Evolutionary conservation across 371 early-diverging fungal genomes (phyloP), one percentile per base, ranked within the genome.

Genomic region (Mucor piriformis): DNA sequence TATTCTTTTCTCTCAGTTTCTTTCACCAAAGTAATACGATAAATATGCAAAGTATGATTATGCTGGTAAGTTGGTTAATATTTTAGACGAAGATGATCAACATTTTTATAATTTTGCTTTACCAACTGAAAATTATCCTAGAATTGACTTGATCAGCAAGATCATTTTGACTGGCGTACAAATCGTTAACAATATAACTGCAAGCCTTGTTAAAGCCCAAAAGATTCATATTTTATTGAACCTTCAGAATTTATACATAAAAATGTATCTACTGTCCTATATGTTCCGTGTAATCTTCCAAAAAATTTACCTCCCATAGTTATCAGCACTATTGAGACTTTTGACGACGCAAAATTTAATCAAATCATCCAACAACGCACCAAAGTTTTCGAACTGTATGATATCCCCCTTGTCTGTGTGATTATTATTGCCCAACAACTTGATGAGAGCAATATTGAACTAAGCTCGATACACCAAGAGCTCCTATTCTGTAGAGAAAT

Each of bases 291-390:
- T 59, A 8, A 6, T 59, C 53, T 59, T 59, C 1, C 1, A 59
- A 59, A 3, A 52, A 25, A 47, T 52, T 52, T 53, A 27, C 60
- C 60, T 5, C 51, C 60, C 21, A 59, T 59, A 53, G 53, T 59
- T 13, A 59, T 59, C 8, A 59, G 52, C 18, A 61, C 54, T 32
- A 61, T 61, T 61, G 54, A 61, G 61, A 54, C 61, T 40, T 61
- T 61, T 61, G 54, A 61, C 0, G 54, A 61, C 0, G 38, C 29
- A 29, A 54, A 53, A 61, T 54, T 61, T 8, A 61, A 54, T 48
- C 61, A 61, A 61, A 61, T 49, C 48, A 54, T 54, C 23, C 54
- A 54, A 54, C 61, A 54, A 49, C 54, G 54, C 61, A 61, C 54
- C 54, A 61, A 61, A 11, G 29, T 61, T 54, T 61, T 54, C 27